phyloP scores from a whole-genome alignment of 2,329 filamentous ascomycete species.

The Microcyclosporella mali region DNA sequence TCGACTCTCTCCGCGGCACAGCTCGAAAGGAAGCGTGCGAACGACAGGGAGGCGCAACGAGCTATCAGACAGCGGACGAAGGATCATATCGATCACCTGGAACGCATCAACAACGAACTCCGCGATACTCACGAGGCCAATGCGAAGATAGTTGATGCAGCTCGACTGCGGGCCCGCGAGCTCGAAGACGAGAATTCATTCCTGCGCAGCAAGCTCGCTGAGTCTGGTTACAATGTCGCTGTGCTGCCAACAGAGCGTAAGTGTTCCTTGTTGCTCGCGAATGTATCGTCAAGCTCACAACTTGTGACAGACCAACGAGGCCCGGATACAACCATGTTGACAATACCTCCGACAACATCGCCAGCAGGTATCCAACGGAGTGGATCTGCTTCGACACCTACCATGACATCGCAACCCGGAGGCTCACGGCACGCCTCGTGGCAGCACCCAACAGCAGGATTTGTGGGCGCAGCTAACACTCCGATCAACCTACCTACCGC shows the following conservation, averaged over 20 bases:
- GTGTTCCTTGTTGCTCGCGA: not conserved
- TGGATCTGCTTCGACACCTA: slow-evolving; percentile 23
- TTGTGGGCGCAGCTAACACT: slow-evolving; percentile 12
- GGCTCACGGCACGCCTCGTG: slow-evolving; percentile 25
- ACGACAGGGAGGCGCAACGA: slow-evolving; percentile 55
- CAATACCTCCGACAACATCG: slow-evolving; percentile 22
- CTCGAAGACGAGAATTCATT: slow-evolving; percentile 51
- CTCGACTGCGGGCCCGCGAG: slow-evolving; percentile 49
- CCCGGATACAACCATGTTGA: slow-evolving; percentile 17
- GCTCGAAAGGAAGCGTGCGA: slow-evolving; percentile 54
- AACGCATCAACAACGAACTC: slow-evolving; percentile 49
- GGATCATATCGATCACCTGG: slow-evolving; percentile 54
- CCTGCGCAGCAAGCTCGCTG: slow-evolving; percentile 45
- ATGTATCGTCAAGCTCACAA: slow-evolving; percentile 6
- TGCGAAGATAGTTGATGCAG: slow-evolving; percentile 42
- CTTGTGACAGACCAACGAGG: slow-evolving; percentile 14
- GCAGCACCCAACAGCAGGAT: slow-evolving; percentile 19
- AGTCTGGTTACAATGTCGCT: slow-evolving; percentile 33
- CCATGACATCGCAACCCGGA: slow-evolving; percentile 19
- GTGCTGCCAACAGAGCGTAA: slow-evolving; percentile 15
- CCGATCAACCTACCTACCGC: slow-evolving; percentile 15
- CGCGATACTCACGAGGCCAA: slow-evolving; percentile 42
- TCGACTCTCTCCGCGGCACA: slow-evolving; percentile 53
- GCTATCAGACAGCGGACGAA: slow-evolving; percentile 55
- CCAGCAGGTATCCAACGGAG: slow-evolving; percentile 24